Evolutionary conservation across 345 rosid genomes (phyloP).

Genomic region (Sonneratia caseolaris): DNA sequence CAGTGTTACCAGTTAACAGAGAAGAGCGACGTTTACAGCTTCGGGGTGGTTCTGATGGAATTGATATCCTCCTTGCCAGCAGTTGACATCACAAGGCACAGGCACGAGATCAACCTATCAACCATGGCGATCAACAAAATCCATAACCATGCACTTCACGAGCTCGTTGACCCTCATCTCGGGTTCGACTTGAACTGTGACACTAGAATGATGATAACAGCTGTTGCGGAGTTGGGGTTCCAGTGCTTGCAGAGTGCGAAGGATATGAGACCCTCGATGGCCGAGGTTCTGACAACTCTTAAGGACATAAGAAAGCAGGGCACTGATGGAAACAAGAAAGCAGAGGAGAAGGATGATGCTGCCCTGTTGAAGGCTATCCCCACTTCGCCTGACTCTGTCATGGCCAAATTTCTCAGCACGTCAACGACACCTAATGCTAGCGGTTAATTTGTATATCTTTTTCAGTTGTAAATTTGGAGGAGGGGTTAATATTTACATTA

Average conservation of each 20-base stretch:
- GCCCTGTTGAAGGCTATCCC: slow-evolving; percentile 33
- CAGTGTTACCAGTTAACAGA: slow-evolving; percentile 70
- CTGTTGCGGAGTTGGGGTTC: slow-evolving; percentile 80
- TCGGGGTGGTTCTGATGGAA: slow-evolving; percentile 61
- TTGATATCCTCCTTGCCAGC: slow-evolving; percentile 77
- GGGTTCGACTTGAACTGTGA: slow-evolving; percentile 55
- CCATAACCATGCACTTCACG: slow-evolving; percentile 41
- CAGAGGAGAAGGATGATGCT: slow-evolving; percentile 21
- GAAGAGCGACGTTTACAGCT: slow-evolving; percentile 84
- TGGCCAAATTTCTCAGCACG: slow-evolving; percentile 38
- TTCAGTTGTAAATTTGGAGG: neutral
- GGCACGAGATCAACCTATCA: slow-evolving; percentile 72
- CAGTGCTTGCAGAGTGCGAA: slow-evolving; percentile 62
- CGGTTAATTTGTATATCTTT: slow-evolving; percentile 2
- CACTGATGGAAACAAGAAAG: slow-evolving; percentile 12
- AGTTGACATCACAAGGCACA: slow-evolving; percentile 72
- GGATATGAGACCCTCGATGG: slow-evolving; percentile 70
- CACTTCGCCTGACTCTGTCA: slow-evolving; percentile 47
- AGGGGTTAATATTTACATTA: neutral
- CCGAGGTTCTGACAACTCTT: slow-evolving; percentile 35
- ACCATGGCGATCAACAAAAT: slow-evolving; percentile 75
- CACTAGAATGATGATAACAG: slow-evolving; percentile 35
- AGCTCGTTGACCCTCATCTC: slow-evolving; percentile 59
- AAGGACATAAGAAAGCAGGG: slow-evolving; percentile 27
- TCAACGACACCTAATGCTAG: slow-evolving; percentile 21